A percentile compares a stretch with the other conserved stretches of the same genome.
Conservation (phyloP, 805 yeast species). For the Candida methanosorbosa region DNA sequence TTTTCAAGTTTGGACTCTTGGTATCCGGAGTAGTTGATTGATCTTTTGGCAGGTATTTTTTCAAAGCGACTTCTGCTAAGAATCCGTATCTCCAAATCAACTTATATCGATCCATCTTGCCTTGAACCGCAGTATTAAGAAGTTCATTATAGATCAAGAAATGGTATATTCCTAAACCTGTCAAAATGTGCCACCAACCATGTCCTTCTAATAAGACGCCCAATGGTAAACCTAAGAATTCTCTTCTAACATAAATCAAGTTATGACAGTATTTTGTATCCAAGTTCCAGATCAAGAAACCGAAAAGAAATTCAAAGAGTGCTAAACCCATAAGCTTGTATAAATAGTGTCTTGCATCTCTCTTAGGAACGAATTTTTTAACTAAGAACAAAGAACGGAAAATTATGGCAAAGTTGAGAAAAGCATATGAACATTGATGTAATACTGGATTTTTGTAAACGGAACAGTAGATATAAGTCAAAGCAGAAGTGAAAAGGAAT, state of each 20-base stretch:
- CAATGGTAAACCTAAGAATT: slow-evolving; percentile 63
- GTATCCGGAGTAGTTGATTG: no score
- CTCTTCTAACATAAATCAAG: slow-evolving; percentile 51
- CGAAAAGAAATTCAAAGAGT: slow-evolving; percentile 51
- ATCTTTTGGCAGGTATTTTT: no score
- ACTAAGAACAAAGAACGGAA: slow-evolving; percentile 46
- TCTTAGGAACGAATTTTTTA: slow-evolving; percentile 41
- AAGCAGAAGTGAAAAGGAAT: slow-evolving; percentile 21
- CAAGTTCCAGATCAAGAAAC: slow-evolving; percentile 77
- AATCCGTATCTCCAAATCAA: slow-evolving; percentile 49
- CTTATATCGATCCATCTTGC: slow-evolving; percentile 40
- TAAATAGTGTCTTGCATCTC: slow-evolving; percentile 36
- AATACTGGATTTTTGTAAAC: slow-evolving; percentile 63
- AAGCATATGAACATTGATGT: slow-evolving; percentile 77
- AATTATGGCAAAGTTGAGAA: slow-evolving; percentile 61
- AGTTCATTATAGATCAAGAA: slow-evolving; percentile 72
- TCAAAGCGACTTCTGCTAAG: slow-evolving; percentile 39
- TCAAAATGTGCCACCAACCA: slow-evolving; percentile 91
- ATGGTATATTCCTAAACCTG: slow-evolving; percentile 76
- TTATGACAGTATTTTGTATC: slow-evolving; percentile 70
- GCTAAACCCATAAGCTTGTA: slow-evolving; percentile 52
- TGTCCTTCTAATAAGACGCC: slow-evolving; percentile 83
- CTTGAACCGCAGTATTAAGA: slow-evolving; percentile 53
- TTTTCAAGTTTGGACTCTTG: no score
- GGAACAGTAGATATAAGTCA: slow-evolving; percentile 60